These are phyloP conservation scores for Russula sp. DNA, from an alignment of 768 basidiomycete species.

Conservation along the genomic window DNA sequence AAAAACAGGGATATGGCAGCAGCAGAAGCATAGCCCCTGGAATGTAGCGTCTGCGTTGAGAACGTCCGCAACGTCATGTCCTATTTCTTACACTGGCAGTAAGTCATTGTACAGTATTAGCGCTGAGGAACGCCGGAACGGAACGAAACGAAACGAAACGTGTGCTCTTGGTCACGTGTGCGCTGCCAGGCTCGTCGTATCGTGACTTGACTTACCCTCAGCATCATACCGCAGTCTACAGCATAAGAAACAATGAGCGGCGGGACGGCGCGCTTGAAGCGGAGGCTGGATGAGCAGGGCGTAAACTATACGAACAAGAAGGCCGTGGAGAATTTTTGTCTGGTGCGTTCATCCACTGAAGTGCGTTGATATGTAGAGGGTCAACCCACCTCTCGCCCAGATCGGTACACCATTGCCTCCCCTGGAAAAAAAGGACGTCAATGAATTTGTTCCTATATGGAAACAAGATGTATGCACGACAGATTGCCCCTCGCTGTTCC, in stretches of 20 bases:
- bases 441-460: conserved; percentile 96
- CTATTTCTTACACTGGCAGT: no score
- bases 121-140: no score
- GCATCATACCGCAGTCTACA: not conserved
- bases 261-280: conserved; percentile 57
- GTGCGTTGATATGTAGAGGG: not conserved
- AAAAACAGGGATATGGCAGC: no score
- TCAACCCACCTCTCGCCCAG: conserved; percentile 35
- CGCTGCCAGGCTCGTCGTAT: no score
- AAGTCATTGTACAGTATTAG: no score
- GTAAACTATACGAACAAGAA: conserved; percentile 63
- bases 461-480: conserved; percentile 76
- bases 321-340: conserved; percentile 80
- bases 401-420: conserved; percentile 94
- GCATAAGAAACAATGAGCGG: conserved; percentile 31
- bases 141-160: no score
- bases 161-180: not conserved
- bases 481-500: conserved; percentile 23
- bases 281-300: conserved; percentile 77
- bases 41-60: no score
- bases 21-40: no score
- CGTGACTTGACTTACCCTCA: no score
- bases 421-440: conserved; percentile 87
- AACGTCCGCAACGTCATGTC: no score
- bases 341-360: conserved; percentile 42